Percentiles rank a stretch among this genome's conserved stretches.
Evolutionary conservation across 306 rosid genomes (phyloP).

Genomic region (Castanea crenata): DNA sequence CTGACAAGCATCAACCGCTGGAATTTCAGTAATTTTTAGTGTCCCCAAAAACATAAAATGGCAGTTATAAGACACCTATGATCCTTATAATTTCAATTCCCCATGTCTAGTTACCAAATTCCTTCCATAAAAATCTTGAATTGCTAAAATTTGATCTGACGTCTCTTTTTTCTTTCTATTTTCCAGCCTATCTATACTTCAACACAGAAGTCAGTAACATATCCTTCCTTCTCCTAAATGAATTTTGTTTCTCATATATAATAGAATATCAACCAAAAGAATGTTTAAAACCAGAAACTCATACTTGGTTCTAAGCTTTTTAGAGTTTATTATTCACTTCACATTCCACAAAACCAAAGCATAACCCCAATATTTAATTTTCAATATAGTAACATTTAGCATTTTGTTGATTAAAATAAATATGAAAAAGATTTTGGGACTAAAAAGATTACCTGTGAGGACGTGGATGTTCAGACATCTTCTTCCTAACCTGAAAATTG

Average conservation of each 20-base stretch:
- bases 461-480: slow-evolving; percentile 66
- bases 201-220: neutral
- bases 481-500: slow-evolving; percentile 68
- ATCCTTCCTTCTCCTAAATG: neutral
- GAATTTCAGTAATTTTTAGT: neutral
- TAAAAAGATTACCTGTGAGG: slow-evolving; percentile 57
- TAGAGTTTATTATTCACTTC: neutral
- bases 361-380: neutral
- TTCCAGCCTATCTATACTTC: neutral
- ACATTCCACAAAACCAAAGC: slow-evolving; percentile 1
- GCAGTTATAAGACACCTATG: neutral
- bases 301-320: neutral
- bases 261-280: neutral
- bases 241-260: neutral
- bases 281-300: neutral
- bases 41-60: neutral
- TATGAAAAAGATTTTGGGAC: neutral
- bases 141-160: no score
- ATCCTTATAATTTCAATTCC: neutral
- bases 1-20: neutral
- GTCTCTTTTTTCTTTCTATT: neutral
- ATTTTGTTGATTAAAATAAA: neutral
- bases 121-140: neutral
- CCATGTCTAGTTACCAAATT: neutral
- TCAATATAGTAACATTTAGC: neutral